Conservation (phyloP, 176 grass and related monocot species). For the Triticum urartu region DNA sequence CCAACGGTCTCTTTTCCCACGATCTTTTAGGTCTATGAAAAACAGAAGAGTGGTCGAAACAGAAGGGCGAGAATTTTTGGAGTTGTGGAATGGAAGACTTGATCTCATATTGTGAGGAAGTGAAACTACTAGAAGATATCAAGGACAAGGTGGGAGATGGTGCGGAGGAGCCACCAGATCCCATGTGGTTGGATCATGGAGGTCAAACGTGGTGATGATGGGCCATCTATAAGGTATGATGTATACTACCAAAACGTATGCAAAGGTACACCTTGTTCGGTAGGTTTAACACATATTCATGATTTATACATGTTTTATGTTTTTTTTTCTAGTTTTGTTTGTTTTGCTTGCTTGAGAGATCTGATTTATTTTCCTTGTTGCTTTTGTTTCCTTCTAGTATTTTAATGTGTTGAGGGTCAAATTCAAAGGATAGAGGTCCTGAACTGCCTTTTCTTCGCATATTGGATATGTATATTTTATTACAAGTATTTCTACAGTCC, state of each 20-base stretch:
- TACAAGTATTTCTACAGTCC: no score
- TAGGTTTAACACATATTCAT: neutral
- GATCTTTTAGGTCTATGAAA: no score
- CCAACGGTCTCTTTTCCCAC: no score
- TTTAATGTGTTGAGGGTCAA: constrained; percentile 25
- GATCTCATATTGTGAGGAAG: neutral
- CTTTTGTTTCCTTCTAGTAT: constrained; percentile 10
- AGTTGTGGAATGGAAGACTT: no score
- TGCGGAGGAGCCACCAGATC: neutral
- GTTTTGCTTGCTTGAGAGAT: neutral
- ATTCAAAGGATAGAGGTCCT: constrained; percentile 33
- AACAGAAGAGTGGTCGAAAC: no score
- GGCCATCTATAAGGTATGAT: constrained; percentile 24
- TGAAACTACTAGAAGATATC: neutral
- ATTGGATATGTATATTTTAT: constrained; percentile 25
- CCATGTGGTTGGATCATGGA: constrained; percentile 54
- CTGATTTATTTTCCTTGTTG: neutral
- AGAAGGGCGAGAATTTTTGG: no score
- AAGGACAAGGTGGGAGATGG: neutral
- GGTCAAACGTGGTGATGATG: constrained; percentile 7
- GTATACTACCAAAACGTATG: no score
- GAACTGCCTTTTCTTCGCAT: constrained; percentile 16
- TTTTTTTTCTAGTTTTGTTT: neutral
- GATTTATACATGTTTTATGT: neutral
- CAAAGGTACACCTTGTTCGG: no score